A percentile compares a stretch with the other conserved stretches of the same genome.
phyloP scores from a whole-genome alignment of 495 filamentous ascomycete species.

The Astrothelium macrocarpum region DNA sequence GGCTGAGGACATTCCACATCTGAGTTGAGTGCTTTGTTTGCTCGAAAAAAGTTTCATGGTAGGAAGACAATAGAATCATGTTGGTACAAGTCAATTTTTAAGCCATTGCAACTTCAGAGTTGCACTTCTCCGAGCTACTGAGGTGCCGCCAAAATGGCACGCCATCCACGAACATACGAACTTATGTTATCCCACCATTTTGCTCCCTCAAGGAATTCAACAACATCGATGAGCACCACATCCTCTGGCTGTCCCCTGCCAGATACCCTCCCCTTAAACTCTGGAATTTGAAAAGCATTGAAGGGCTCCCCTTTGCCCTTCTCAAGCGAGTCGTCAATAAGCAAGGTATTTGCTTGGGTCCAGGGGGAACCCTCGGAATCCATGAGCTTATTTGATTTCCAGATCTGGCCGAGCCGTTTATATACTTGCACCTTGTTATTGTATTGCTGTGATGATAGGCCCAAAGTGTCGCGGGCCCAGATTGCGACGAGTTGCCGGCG shows the following conservation, averaged over 20 bases:
- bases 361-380: slow-evolving; percentile 51
- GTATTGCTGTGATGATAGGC: slow-evolving; percentile 54
- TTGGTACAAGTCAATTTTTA: too few species aligned
- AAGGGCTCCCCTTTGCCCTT: slow-evolving; percentile 77
- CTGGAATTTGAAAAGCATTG: slow-evolving; percentile 72
- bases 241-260: slow-evolving; percentile 27
- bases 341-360: slow-evolving; percentile 76
- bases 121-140: too few species aligned
- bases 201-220: slow-evolving; percentile 36
- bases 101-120: too few species aligned
- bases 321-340: slow-evolving; percentile 72
- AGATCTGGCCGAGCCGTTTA: slow-evolving; percentile 67
- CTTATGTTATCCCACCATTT: slow-evolving; percentile 36
- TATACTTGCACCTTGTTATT: slow-evolving; percentile 69
- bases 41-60: too few species aligned
- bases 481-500: slow-evolving; percentile 46
- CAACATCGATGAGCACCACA: too few species aligned
- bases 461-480: slow-evolving; percentile 77
- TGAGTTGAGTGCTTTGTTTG: too few species aligned
- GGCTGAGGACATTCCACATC: too few species aligned
- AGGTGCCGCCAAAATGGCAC: too few species aligned
- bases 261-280: slow-evolving; percentile 46
- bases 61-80: too few species aligned
- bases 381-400: slow-evolving; percentile 40
- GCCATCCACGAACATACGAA: slow-evolving; percentile 18